Conservation (phyloP, 495 filamentous ascomycete genomes). For the Lasiosphaeria hispida region DNA sequence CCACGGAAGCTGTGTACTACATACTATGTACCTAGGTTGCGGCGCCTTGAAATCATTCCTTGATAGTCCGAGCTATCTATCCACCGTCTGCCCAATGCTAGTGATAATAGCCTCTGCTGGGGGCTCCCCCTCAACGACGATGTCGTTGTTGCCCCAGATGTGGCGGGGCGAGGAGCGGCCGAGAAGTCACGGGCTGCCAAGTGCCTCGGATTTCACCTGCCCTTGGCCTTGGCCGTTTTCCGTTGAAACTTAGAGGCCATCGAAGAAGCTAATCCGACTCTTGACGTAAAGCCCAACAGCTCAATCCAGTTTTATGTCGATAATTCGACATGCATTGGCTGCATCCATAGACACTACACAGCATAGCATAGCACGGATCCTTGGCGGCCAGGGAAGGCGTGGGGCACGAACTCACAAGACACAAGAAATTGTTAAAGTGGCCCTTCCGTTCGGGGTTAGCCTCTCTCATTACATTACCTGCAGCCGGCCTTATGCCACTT, state of each 20-base stretch:
- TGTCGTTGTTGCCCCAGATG: too few species aligned
- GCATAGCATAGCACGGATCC: neutral
- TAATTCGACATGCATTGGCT: slow-evolving; percentile 1
- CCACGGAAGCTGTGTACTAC: neutral
- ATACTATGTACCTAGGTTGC: too few species aligned
- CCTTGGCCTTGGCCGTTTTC: neutral
- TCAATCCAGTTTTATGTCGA: slow-evolving; percentile 7
- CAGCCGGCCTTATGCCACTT: slow-evolving; percentile 30
- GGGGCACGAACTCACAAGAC: slow-evolving; percentile 1
- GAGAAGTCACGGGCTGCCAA: too few species aligned
- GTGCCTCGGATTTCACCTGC: too few species aligned
- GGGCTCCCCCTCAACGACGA: too few species aligned
- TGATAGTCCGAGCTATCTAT: too few species aligned
- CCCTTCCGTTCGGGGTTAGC: slow-evolving; percentile 10
- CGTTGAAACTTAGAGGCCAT: neutral
- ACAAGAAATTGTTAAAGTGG: slow-evolving; percentile 8
- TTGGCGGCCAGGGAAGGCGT: neutral
- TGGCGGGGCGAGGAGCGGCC: too few species aligned
- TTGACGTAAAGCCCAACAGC: slow-evolving; percentile 6
- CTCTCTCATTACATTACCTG: slow-evolving; percentile 27
- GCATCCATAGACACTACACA: neutral
- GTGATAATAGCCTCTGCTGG: too few species aligned
- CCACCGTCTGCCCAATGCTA: too few species aligned
- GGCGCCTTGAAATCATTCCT: neutral
- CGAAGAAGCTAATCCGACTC: neutral